Base-by-base conservation (phyloP, 768 basidiomycete species). In the Pleurotus djamor region DNA sequence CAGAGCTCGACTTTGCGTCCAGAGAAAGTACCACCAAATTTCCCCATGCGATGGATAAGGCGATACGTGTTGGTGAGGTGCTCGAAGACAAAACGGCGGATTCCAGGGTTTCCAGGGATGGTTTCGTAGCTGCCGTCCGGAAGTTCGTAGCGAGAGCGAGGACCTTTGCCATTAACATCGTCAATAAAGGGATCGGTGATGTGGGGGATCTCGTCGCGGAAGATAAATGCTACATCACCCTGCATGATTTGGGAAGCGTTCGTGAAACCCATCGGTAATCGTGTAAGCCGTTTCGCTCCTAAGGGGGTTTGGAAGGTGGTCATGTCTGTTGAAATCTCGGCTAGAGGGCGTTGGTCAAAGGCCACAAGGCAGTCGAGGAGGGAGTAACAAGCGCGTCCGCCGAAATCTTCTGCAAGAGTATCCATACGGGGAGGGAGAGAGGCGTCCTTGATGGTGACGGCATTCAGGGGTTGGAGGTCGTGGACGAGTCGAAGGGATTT, bases 261-360 rank as follows among this genome's bases (percentile, higher is more conserved):
- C 0, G 76, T 75, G 61, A 67, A 71, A 0, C 79, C 81, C 75
- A 77, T 77, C 0, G 77, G 76, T 0, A 80, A 59, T 0, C 67
- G 65, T 0, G 67, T 67, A 0, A 79, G 65, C 0, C 69, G 61
- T 10, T 67, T 59, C 0, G 68, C 60, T 16, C 72, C 57, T 59
- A 72, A 65, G 0, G 74, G 76, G 0, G 71, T 75, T 55, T 74
- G 69, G 63, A 81, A 82, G 0, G 74, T 76, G 0, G 78, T 81
- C 6, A 76, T 61, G 38, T 80, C 74, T 6, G 69, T 52, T 0
- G 71, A 79, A 3, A 61, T 59, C n/a, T 64, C 63, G 17, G 6
- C 7, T 6, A 47, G 45, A 9, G 12, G 6, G 5, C 71, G 59
- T 28, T 74, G 69, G 52, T 80, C 73, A 59, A 74, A 78, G 28